Evolutionary conservation across 2,329 filamentous ascomycete genomes (phyloP).

Genomic region (Didymella glomerata): DNA sequence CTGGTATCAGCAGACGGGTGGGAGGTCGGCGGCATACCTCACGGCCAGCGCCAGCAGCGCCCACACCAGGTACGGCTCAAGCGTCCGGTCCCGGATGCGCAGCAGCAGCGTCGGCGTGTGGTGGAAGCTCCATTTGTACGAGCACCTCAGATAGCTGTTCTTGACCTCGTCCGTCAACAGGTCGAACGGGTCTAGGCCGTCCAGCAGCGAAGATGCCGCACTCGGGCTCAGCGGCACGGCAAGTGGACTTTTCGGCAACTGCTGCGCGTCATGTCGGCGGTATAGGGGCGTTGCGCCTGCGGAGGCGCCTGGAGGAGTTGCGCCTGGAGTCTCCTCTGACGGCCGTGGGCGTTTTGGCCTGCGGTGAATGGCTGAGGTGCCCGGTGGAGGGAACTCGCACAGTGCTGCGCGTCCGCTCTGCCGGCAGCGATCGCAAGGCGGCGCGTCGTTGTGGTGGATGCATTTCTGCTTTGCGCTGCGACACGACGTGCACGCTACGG

Average conservation of each 20-base stretch:
- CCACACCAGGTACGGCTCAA: conserved; percentile 53
- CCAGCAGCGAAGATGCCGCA: conserved; percentile 41
- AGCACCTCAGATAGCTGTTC: conserved; percentile 52
- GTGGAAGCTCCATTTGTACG: conserved; percentile 56
- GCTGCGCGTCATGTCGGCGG: conserved; percentile 35
- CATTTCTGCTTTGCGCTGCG: conserved; percentile 53
- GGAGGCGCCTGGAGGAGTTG: conserved; percentile 21
- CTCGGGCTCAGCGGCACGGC: conserved; percentile 35
- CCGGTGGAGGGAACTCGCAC: conserved; percentile 51
- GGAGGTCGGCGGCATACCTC: conserved; percentile 34
- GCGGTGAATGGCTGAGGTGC: conserved; percentile 50
- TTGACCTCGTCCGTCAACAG: conserved; percentile 54
- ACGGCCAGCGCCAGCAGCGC: conserved; percentile 54
- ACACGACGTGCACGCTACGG: conserved; percentile 51
- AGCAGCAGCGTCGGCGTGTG: conserved; percentile 52
- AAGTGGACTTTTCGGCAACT: too few species aligned
- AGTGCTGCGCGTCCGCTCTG: conserved; percentile 41
- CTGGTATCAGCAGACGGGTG: neutral
- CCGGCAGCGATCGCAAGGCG: conserved; percentile 52
- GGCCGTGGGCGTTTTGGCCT: conserved; percentile 49
- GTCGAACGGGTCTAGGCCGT: conserved; percentile 49
- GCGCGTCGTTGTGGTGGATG: conserved; percentile 48
- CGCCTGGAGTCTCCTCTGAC: conserved; percentile 32
- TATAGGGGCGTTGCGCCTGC: conserved; percentile 23
- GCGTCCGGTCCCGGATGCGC: conserved; percentile 49